Evolutionary conservation across 2,329 filamentous ascomycete genomes (phyloP).

Genomic region (Monilinia fructicola): DNA sequence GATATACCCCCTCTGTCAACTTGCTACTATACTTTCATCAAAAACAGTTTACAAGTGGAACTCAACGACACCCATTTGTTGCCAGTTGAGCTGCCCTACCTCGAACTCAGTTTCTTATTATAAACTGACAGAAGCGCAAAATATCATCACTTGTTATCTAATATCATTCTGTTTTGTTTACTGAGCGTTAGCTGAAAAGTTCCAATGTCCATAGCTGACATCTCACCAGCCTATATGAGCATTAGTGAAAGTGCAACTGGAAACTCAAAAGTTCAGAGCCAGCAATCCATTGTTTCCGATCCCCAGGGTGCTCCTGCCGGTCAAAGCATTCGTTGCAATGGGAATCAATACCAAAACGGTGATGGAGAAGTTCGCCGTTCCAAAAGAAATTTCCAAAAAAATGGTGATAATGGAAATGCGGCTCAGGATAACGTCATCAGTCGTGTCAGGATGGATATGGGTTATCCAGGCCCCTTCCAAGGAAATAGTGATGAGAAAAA

Average conservation of each 20-base stretch:
- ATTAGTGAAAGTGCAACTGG: background rate
- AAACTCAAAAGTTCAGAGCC: background rate
- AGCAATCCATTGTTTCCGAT: background rate
- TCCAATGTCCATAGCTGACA: background rate
- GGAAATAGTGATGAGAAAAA: background rate
- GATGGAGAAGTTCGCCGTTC: background rate
- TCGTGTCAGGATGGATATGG: background rate
- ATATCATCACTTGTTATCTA: background rate
- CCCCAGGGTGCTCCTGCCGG: background rate
- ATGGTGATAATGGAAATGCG: background rate
- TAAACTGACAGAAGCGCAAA: background rate
- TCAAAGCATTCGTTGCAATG: background rate
- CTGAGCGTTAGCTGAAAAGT: background rate
- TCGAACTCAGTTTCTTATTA: background rate
- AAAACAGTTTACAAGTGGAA: background rate
- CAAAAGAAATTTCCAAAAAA: background rate
- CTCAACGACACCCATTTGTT: background rate
- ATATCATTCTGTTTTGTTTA: background rate
- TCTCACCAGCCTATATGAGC: slow-evolving; percentile 10
- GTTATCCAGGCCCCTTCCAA: background rate
- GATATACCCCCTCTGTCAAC: background rate
- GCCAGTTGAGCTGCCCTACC: background rate
- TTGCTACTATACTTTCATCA: background rate
- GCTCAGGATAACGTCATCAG: background rate
- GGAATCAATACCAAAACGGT: background rate